Base-by-base conservation (phyloP, 441 rosid species). In the Erysimum pusillum region DNA sequence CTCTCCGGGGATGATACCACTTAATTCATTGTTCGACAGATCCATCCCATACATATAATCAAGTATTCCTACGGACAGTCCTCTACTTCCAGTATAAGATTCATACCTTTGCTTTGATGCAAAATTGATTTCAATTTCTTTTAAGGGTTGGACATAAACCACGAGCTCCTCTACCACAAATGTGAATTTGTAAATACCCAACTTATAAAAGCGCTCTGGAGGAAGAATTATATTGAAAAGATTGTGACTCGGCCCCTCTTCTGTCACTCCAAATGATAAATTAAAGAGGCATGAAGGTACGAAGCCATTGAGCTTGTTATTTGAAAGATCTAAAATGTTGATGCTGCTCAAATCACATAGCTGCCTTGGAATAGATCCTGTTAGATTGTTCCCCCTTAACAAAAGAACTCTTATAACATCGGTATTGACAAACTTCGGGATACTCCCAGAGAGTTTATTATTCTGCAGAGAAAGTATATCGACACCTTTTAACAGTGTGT, bases 251-350 rank as follows among this genome's bases (percentile, higher is more conserved):
- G n/a, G n/a, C n/a, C n/a, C n/a, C n/a, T n/a, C n/a, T n/a, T n/a
- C n/a, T n/a, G n/a, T n/a, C 25, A 1, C 0, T 48, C 53, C 53
- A 17, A 9, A 38, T 49, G 76, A 49, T 49, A 39, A 12, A 34
- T 61, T 62, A 18, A 4, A 5, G 11, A 72, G 69, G 69, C 76
- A 62, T 61, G 68, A 49, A 36, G 68, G 76, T 56, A 77, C 56
- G 2, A 5, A 10, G 0, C 76, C 79, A 25, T 28, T 49, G 35
- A 81, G 14, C 4, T 35, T 9, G 15, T 81, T 77, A 9, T 17
- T 1, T 2, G 79, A 72, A 41, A 81, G 64, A 73, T 77, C 81
- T 12, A 81, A 13, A 34, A 76, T 11, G 0, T 17, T 5, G 2
- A 73, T 49, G 2, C 9, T 14, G 0, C 32, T 63, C n/a, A 76